Conservation (phyloP, 1,139 yeast genomes). For the Wickerhamomyces sp. region DNA sequence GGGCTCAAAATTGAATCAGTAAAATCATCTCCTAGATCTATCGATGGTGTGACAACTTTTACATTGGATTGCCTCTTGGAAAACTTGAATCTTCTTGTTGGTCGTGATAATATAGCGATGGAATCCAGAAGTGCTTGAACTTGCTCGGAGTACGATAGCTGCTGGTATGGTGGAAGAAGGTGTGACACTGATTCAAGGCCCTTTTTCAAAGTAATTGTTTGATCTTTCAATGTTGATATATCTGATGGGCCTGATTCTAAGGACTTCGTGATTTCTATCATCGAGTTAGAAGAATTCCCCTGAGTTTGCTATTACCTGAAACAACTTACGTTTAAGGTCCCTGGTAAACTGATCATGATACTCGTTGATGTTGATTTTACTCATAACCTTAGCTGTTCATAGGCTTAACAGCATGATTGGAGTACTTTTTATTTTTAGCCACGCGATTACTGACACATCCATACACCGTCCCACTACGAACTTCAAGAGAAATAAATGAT, state of each 20-base stretch:
- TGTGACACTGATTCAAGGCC: slow-evolving; percentile 10
- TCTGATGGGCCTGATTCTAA: slow-evolving; percentile 1
- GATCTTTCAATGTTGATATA: not conserved
- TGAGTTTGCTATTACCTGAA: not conserved
- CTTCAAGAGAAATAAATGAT: no score
- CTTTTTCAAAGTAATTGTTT: slow-evolving; percentile 3
- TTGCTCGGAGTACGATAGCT: slow-evolving; percentile 10
- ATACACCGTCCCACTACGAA: no score
- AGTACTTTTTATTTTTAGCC: no score
- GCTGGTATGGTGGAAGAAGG: slow-evolving; percentile 11
- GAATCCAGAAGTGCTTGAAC: slow-evolving; percentile 3
- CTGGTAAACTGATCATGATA: slow-evolving; percentile 6
- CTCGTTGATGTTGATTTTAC: slow-evolving; percentile 2
- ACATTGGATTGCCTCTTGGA: slow-evolving; percentile 4
- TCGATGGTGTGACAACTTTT: not conserved
- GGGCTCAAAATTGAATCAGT: not conserved
- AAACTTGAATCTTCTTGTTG: slow-evolving; percentile 7
- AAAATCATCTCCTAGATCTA: not conserved
- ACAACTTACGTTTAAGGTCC: slow-evolving; percentile 4
- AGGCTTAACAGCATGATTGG: no score
- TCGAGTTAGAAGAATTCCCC: not conserved
- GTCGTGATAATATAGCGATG: not conserved
- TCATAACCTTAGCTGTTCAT: not conserved
- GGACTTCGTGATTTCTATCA: slow-evolving; percentile 1
- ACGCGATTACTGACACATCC: no score